Evolutionary conservation across 805 yeast species (phyloP), one percentile per base, ranked within the genome.

Genomic region (Kregervanrija fluxuum): DNA sequence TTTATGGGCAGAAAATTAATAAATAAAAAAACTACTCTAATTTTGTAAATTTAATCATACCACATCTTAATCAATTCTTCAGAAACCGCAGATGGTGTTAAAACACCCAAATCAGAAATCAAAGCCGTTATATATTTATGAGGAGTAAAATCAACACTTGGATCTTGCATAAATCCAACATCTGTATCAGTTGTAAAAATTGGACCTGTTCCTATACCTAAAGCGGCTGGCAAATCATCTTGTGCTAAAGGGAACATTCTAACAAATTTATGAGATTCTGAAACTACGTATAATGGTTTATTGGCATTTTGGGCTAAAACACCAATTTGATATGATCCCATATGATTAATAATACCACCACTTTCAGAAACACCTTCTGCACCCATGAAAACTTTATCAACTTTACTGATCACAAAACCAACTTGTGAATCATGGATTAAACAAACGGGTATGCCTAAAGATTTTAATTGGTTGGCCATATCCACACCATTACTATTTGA

Each of bases 351-450:
- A 40, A 95, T 88, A 32, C 99, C 99, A 45, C 99, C 99, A 61
- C 95, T 84, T 68, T 93, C 99, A 3, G 96, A 95, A 3, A 93
- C 99, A 54, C 99, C 99, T 66, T 93, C 99, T 1, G 99, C 99
- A 44, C 99, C 99, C 52, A 93, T 93, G 52, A 93, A 76, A 4
- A 93, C 85, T 64, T 93, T 91, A 67, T 91, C 95, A 11, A 90
- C 89, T 62, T 85, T 85, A 62, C 88, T 90, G 47, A 93, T 81
- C 34, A 89, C 87, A 54, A 81, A 88, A 0, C 98, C 98, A 11
- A 91, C 97, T 8, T 96, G 95, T 43, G 88, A 80, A 61, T 93
- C 99, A 13, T 87, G 90, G 41, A 93, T 85, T 42, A 89, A 72
- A 42, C 87, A 81, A 11, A 84, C 93, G 0, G 98, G 98, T 11